Conservation (phyloP, 768 basidiomycete species). For the Amanita brunnescens region DNA sequence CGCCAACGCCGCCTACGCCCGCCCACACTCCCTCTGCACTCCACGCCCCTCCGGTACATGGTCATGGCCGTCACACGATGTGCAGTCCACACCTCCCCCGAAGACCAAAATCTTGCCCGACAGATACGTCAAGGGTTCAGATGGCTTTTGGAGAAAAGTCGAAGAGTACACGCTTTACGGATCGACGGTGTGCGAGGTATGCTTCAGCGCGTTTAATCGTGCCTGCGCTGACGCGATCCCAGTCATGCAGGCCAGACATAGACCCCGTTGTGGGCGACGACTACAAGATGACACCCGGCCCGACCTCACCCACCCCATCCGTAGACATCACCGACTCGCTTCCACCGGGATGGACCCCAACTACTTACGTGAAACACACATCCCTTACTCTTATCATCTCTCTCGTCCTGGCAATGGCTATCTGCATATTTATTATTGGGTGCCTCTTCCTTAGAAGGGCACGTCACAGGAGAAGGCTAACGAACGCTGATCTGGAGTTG, state of each 20-base stretch:
- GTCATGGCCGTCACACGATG: neutral
- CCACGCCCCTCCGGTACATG: neutral
- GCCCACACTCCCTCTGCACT: neutral
- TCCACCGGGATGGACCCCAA: slow-evolving; percentile 45
- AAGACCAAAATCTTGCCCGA: slow-evolving; percentile 33
- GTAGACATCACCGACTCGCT: slow-evolving; percentile 28
- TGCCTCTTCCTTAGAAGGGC: slow-evolving; percentile 55
- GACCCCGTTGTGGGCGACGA: too few relatives aligned
- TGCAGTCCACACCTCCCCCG: neutral
- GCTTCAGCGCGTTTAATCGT: slow-evolving; percentile 12
- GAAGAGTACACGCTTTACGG: slow-evolving; percentile 56
- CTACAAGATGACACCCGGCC: too few relatives aligned
- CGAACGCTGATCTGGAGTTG: slow-evolving; percentile 44
- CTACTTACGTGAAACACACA: slow-evolving; percentile 23
- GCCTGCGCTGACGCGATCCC: slow-evolving; percentile 1
- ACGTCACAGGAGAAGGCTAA: slow-evolving; percentile 21
- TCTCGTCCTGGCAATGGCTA: slow-evolving; percentile 51
- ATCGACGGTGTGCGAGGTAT: slow-evolving; percentile 54
- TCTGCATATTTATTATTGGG: slow-evolving; percentile 51
- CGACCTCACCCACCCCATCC: slow-evolving; percentile 13
- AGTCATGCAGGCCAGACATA: slow-evolving; percentile 21
- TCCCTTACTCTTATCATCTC: slow-evolving; percentile 48
- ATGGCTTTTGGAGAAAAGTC: slow-evolving; percentile 51
- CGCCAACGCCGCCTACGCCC: too few relatives aligned
- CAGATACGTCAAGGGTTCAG: slow-evolving; percentile 41